A percentile compares a stretch with the other conserved stretches of the same genome.
Conservation (phyloP, 352 stramenopile species). For the Phytopythium mirpurense region DNA sequence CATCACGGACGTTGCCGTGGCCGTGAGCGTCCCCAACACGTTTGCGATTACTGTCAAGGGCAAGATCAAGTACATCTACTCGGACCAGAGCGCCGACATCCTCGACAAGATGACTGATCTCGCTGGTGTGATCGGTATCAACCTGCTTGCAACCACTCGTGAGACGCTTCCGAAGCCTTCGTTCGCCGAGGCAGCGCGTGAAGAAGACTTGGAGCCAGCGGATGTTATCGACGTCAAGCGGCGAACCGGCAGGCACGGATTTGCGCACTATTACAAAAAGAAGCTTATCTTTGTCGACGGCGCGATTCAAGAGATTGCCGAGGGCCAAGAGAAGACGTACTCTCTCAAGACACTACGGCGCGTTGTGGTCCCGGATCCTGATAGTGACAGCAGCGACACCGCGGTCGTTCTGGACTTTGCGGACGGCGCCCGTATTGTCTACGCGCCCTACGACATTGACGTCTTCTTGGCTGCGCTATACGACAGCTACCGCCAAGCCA, state of each 20-base stretch:
- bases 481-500: conserved; percentile 56
- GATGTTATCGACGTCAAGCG: conserved; percentile 53
- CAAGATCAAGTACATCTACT: conserved; percentile 76
- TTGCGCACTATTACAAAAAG: conserved; percentile 52
- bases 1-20: conserved; percentile 48
- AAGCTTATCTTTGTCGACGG: conserved; percentile 57
- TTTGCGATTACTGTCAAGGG: conserved; percentile 54
- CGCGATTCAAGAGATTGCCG: conserved; percentile 39
- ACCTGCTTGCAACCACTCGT: conserved; percentile 23
- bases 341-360: conserved; percentile 47
- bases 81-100: conserved; percentile 49
- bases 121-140: conserved; percentile 61
- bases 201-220: conserved; percentile 33
- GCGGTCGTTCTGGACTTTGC: conserved; percentile 64
- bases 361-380: conserved; percentile 32
- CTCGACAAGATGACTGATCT: conserved; percentile 58
- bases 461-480: conserved; percentile 62
- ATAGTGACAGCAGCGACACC: conserved; percentile 23
- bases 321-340: conserved; percentile 48
- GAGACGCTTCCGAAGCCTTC: conserved; percentile 56
- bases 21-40: conserved; percentile 39
- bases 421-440: conserved; percentile 54
- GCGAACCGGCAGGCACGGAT: conserved; percentile 50
- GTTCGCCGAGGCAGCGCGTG: conserved; percentile 23
- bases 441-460: conserved; percentile 48